phyloP scores from a whole-genome alignment of 176 grass and related monocot genomes.

The Dendrocalamus sinicus region DNA sequence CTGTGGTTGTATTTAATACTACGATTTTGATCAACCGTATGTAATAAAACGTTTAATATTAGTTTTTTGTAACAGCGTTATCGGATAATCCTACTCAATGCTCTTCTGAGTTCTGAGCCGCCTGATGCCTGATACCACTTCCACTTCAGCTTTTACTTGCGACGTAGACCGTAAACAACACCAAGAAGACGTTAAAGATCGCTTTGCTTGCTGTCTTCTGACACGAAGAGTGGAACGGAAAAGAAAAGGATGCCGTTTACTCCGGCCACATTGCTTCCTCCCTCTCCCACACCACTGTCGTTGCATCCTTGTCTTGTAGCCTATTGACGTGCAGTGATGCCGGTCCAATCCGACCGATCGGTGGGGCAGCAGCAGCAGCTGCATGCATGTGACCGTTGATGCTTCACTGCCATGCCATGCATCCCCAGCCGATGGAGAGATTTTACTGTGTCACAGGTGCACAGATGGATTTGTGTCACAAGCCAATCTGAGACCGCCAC shows the following conservation, averaged over 20 bases:
- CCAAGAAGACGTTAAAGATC: background rate
- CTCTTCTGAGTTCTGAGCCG: background rate
- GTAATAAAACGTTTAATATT: no score
- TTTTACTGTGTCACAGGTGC: no score
- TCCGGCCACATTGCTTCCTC: background rate
- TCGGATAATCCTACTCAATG: background rate
- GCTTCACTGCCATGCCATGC: conserved; percentile 15
- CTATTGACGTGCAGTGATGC: conserved; percentile 20
- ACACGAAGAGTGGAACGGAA: background rate
- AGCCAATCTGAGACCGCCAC: no score
- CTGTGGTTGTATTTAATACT: no score
- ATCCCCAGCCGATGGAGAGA: background rate
- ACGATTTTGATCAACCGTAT: no score
- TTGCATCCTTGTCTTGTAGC: background rate
- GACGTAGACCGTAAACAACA: background rate
- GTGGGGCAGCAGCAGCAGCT: background rate
- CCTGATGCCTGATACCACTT: background rate
- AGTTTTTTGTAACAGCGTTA: no score
- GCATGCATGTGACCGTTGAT: conserved; percentile 1
- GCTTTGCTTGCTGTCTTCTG: background rate
- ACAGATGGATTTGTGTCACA: no score
- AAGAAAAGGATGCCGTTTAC: background rate
- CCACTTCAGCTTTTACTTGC: background rate
- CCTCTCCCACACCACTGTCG: background rate
- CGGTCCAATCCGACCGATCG: background rate